A percentile compares a stretch with the other conserved stretches of the same genome.
Evolutionary conservation across 2,329 filamentous ascomycete species (phyloP).

Genomic region (Penicillium sp.): DNA sequence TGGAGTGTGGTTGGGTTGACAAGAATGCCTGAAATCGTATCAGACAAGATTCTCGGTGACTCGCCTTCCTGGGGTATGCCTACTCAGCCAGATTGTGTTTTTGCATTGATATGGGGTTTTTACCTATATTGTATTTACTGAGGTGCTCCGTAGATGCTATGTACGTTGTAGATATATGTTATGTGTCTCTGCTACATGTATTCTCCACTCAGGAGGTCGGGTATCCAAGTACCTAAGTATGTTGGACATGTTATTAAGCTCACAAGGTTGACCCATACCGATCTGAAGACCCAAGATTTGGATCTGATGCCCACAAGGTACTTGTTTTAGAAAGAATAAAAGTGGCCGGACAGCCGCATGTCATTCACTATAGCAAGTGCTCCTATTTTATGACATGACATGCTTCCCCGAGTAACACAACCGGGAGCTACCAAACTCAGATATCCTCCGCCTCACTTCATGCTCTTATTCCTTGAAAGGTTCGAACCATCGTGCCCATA

Average conservation of each 20-base stretch:
- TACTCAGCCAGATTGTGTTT: neutral
- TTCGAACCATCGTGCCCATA: neutral
- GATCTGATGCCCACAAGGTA: constrained; percentile 23
- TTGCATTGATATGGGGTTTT: too few relatives aligned
- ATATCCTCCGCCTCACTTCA: constrained; percentile 1
- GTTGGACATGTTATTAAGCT: constrained; percentile 5
- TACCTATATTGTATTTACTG: neutral
- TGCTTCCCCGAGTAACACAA: neutral
- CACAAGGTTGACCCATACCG: constrained; percentile 1
- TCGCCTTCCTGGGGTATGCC: neutral
- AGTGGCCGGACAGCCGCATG: constrained; percentile 9
- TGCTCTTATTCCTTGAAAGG: neutral
- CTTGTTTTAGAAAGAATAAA: constrained; percentile 17
- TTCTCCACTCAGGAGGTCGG: neutral
- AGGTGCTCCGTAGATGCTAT: neutral
- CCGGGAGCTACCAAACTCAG: neutral
- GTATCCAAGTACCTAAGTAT: neutral
- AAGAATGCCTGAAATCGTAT: constrained; percentile 3
- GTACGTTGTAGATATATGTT: neutral
- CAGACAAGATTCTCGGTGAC: neutral
- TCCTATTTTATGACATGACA: constrained; percentile 1
- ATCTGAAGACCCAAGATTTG: constrained; percentile 11
- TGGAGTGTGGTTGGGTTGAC: neutral
- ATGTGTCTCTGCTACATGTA: neutral
- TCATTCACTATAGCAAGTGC: constrained; percentile 8